phyloP scores from a whole-genome alignment of 306 rosid species.

The Urtica urens region DNA sequence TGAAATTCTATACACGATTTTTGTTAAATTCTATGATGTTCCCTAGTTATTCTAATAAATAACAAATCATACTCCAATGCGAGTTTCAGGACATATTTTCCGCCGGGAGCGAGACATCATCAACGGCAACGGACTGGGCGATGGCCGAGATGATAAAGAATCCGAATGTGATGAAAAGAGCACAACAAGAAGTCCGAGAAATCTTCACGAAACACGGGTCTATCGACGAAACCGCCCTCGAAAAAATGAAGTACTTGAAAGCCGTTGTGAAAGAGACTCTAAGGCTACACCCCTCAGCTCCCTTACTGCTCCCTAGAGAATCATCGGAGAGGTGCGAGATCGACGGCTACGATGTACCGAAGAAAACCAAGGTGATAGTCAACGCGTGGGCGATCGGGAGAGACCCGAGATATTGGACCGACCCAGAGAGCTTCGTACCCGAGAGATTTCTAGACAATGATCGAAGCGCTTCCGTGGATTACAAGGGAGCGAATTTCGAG shows the following conservation, averaged over 20 bases:
- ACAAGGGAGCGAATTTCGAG: slow-evolving; percentile 5
- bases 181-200: slow-evolving; percentile 13
- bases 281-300: slow-evolving; percentile 16
- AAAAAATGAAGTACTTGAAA: slow-evolving; percentile 13
- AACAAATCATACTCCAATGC: no score
- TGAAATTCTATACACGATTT: no score
- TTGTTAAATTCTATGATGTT: no score
- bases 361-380: slow-evolving; percentile 13
- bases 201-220: slow-evolving; percentile 5
- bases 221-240: slow-evolving; percentile 1
- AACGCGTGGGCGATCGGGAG: slow-evolving; percentile 24
- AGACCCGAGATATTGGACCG: slow-evolving; percentile 13
- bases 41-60: no score
- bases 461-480: slow-evolving; percentile 9
- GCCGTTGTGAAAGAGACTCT: slow-evolving; percentile 3
- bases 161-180: slow-evolving; percentile 10
- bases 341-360: slow-evolving; percentile 18
- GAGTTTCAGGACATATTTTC: slow-evolving; percentile 14
- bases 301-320: slow-evolving; percentile 14
- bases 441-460: slow-evolving; percentile 18
- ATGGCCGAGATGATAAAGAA: slow-evolving; percentile 19
- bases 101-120: slow-evolving; percentile 20
- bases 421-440: slow-evolving; percentile 16
- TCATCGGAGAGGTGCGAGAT: slow-evolving; percentile 1
- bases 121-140: slow-evolving; percentile 18